Evolutionary conservation across 495 filamentous ascomycete genomes (phyloP), one percentile per base, ranked within the genome.

Genomic region (Podospora conica): DNA sequence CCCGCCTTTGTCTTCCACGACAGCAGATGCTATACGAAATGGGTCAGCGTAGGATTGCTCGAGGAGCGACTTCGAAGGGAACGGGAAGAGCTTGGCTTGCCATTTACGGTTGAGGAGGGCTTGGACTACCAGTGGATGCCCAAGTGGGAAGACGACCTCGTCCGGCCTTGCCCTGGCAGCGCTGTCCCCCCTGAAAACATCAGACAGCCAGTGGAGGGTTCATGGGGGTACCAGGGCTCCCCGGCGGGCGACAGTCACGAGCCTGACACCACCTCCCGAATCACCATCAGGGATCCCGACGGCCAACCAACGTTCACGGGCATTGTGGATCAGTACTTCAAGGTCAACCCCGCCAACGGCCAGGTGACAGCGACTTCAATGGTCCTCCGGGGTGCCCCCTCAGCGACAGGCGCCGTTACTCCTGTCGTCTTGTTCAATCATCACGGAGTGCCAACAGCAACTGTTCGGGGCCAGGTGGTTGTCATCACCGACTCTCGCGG

Each of bases 1-100:
- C 61, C 61, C 5, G 53, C 53, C 4, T 25, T 63, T 7, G 29
- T 63, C 48, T 63, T 63, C 24, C 61, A 63, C 23, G 61, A 63
- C 24, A 28, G 24, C 5, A 4, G 18, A 2, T 63, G 61, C 12
- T 63, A 23, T 24, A 22, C 29, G 4, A 54, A 18, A 9, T 63
- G 61, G 61, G 22, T 15, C 54, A 59, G 9, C 11, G 21, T 9
- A 12, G 2, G 55, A 9, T 9, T 25, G 10, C 31, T n/a, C 31
- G 53, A 58, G 15, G 29, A 58, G 9, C 1, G 6, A 29, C 18
- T 21, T 27, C 25, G 58, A 20, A 29, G n/a, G 8, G 24, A n/a
- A 25, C 24, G 15, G 3, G 15, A 59, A 21, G 9, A 4, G 18
- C 0, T 8, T 0, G 40, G 40, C 40, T 8, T 48, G 40, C 0